Evolutionary conservation across 441 rosid species (phyloP).

Genomic region (Hura crepitans): DNA sequence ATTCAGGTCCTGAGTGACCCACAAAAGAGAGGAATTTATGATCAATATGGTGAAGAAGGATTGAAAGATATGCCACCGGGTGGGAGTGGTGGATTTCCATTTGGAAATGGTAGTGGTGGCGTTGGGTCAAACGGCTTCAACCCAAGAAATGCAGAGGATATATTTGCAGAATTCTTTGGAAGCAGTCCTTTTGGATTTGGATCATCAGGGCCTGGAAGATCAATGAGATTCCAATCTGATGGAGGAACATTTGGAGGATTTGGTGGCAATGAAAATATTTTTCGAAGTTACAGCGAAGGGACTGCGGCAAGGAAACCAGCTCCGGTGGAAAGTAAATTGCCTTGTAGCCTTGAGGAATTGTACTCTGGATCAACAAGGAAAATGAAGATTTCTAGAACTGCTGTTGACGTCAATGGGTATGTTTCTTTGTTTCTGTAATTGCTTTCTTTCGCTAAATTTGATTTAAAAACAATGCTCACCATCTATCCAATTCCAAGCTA

Average conservation of each 20-base stretch:
- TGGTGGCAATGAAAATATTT: slow-evolving; percentile 44
- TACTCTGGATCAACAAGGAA: slow-evolving; percentile 82
- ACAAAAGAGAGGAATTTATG: slow-evolving; percentile 67
- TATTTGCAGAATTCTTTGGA: slow-evolving; percentile 90
- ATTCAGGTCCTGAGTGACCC: slow-evolving; percentile 83
- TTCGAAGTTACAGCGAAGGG: slow-evolving; percentile 60
- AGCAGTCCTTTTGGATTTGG: slow-evolving; percentile 84
- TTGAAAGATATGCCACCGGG: slow-evolving; percentile 72
- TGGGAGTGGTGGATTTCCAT: slow-evolving; percentile 39
- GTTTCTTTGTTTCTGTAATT: slow-evolving; percentile 5
- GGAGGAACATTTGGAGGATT: slow-evolving; percentile 66
- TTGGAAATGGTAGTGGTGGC: slow-evolving; percentile 29
- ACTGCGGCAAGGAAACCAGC: slow-evolving; percentile 65
- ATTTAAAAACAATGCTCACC: not conserved
- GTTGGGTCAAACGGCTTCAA: slow-evolving; percentile 56
- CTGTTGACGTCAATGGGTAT: slow-evolving; percentile 66
- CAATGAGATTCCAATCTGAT: slow-evolving; percentile 69
- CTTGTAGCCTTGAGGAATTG: slow-evolving; percentile 84
- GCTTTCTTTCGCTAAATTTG: not conserved
- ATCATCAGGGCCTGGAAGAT: slow-evolving; percentile 62
- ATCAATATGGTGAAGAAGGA: slow-evolving; percentile 90
- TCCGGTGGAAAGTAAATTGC: slow-evolving; percentile 77
- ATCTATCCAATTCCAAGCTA: no score
- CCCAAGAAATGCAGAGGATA: slow-evolving; percentile 93
- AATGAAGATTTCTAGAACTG: slow-evolving; percentile 93